Percentiles rank a stretch among this genome's conserved stretches.
phyloP scores from a whole-genome alignment of 2,329 filamentous ascomycete species.

The Aspergillus puulaauensis region DNA sequence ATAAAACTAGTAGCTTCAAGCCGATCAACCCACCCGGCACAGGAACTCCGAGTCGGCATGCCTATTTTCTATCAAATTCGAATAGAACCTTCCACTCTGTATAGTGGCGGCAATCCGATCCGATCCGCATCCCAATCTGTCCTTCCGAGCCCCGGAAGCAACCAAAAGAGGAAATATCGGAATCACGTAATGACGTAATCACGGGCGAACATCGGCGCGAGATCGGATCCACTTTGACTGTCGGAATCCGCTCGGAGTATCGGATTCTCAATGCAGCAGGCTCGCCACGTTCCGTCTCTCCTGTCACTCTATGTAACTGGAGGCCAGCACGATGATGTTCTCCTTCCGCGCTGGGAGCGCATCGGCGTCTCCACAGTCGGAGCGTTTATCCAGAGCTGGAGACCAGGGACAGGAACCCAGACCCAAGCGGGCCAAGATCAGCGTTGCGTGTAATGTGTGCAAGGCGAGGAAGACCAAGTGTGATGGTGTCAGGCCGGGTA shows the following conservation, averaged over 20 bases:
- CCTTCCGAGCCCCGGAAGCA: neutral
- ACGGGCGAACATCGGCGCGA: neutral
- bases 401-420: neutral
- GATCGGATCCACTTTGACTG: neutral
- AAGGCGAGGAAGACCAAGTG: neutral
- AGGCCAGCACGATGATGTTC: neutral
- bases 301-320: neutral
- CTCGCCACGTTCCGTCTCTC: neutral
- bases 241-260: neutral
- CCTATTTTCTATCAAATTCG: neutral
- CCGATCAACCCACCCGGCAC: neutral
- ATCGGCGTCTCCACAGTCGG: neutral
- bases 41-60: neutral
- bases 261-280: neutral
- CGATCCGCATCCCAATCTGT: neutral
- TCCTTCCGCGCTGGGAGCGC: neutral
- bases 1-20: neutral
- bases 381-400: neutral
- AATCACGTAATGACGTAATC: neutral
- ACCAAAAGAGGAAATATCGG: rapidly evolving
- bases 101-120: neutral
- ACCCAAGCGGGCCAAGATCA: neutral
- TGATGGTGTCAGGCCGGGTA: neutral
- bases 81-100: neutral
- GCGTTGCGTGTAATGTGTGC: neutral